These are phyloP conservation scores for Lenwebbia sp. DNA, from an alignment of 345 rosid genomes.

Conservation along the genomic window DNA sequence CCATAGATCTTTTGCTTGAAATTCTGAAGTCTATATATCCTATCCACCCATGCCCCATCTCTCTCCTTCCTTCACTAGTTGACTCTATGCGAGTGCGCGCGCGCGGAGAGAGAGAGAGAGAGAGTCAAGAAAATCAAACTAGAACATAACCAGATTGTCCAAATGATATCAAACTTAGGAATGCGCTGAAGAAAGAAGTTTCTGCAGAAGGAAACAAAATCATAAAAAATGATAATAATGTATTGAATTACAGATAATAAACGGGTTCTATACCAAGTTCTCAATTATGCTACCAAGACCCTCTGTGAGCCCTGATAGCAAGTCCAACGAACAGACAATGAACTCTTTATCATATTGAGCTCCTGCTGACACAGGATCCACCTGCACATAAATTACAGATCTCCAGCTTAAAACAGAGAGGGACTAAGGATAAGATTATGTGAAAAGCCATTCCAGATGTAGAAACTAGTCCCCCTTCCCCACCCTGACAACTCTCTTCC, in stretches of 20 bases:
- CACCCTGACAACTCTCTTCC: not conserved
- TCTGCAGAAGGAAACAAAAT: not conserved
- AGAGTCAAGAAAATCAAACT: not conserved
- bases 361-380: conserved; percentile 66
- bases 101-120: not conserved
- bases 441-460: not conserved
- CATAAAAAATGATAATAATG: not conserved
- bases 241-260: not conserved
- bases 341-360: conserved; percentile 84
- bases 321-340: conserved; percentile 82
- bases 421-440: not conserved
- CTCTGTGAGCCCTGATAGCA: conserved; percentile 92
- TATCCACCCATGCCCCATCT: not conserved
- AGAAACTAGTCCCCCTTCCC: not conserved
- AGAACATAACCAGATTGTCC: not conserved
- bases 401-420: not conserved
- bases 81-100: not conserved
- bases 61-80: not conserved
- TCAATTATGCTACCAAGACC: conserved; percentile 91
- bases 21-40: not conserved
- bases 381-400: conserved; percentile 32
- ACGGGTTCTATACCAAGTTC: conserved; percentile 53
- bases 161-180: not conserved
- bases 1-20: not conserved
- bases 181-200: not conserved